Evolutionary conservation across 108 stramenopile genomes (phyloP).

Genomic region (Seminavis robusta): DNA sequence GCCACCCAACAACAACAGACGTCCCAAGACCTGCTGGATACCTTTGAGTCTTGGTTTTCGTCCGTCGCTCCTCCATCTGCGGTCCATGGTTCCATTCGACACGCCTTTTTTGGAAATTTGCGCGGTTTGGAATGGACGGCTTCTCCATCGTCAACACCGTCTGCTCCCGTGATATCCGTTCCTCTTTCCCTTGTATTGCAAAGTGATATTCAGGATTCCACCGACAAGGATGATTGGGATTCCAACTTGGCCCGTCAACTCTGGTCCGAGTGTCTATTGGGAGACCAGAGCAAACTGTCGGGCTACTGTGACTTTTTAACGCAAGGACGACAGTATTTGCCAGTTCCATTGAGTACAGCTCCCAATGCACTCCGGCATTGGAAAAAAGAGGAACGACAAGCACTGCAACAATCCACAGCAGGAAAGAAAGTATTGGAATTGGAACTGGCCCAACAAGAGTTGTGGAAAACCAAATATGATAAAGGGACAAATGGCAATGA

Average conservation of each 20-base stretch:
- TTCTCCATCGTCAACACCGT: too few relatives aligned
- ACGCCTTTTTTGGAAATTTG: too few relatives aligned
- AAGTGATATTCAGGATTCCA: too few relatives aligned
- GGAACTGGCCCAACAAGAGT: conserved; percentile 34
- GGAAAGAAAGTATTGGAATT: conserved; percentile 46
- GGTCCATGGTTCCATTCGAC: too few relatives aligned
- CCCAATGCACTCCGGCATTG: conserved; percentile 73
- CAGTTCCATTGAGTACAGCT: conserved; percentile 55
- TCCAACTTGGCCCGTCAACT: conserved; percentile 50
- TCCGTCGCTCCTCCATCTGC: too few relatives aligned
- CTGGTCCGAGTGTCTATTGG: conserved; percentile 56
- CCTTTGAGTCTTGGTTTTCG: too few relatives aligned
- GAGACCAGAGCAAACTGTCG: conserved; percentile 36
- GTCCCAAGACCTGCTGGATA: too few relatives aligned
- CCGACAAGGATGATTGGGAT: conserved; percentile 56
- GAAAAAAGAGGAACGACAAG: conserved; percentile 46
- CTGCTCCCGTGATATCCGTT: too few relatives aligned
- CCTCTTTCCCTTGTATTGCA: too few relatives aligned
- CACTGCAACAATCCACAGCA: conserved; percentile 25
- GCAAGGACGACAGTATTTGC: not conserved
- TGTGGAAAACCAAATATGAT: conserved; percentile 63
- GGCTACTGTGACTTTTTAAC: conserved; percentile 35
- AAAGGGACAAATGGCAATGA: not conserved
- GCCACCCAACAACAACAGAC: too few relatives aligned
- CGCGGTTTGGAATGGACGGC: too few relatives aligned